Percentiles rank a stretch among this genome's conserved stretches.
Conservation (phyloP, 2,329 filamentous ascomycete genomes). For the Epichloe sp. region DNA sequence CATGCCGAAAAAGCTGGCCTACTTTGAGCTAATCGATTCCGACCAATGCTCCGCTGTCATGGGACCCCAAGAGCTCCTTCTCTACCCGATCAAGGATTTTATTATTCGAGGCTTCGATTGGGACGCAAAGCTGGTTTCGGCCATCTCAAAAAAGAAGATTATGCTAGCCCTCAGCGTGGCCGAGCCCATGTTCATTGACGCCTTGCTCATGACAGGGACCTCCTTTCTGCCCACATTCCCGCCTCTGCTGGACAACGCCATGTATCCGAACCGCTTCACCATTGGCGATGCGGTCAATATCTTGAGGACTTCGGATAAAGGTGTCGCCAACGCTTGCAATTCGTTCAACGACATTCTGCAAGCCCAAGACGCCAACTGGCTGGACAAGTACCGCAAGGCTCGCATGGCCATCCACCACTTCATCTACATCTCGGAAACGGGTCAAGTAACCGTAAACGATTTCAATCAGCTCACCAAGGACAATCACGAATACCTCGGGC, state of each 20-base stretch:
- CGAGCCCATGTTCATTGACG: constrained; percentile 69
- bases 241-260: constrained; percentile 48
- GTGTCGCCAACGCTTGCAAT: constrained; percentile 59
- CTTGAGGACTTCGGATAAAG: constrained; percentile 53
- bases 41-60: constrained; percentile 64
- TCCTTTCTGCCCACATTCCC: constrained; percentile 71
- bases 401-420: constrained; percentile 80
- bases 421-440: constrained; percentile 65
- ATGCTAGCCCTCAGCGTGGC: constrained; percentile 53
- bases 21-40: constrained; percentile 56
- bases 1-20: constrained; percentile 43
- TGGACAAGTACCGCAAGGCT: constrained; percentile 76
- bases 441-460: constrained; percentile 63
- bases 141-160: constrained; percentile 56
- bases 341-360: constrained; percentile 70
- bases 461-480: constrained; percentile 64
- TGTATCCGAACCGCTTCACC: constrained; percentile 44
- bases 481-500: constrained; percentile 80
- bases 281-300: constrained; percentile 69
- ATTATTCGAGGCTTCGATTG: constrained; percentile 58
- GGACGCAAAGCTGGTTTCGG: constrained; percentile 49
- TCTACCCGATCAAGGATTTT: constrained; percentile 71
- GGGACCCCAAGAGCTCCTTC: constrained; percentile 71
- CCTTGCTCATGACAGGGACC: constrained; percentile 70
- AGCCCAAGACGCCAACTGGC: constrained; percentile 58